Percentiles rank a stretch among this genome's conserved stretches.
Evolutionary conservation across 139 green algal genomes (phyloP).

Genomic region (Coelastrella sp.): DNA sequence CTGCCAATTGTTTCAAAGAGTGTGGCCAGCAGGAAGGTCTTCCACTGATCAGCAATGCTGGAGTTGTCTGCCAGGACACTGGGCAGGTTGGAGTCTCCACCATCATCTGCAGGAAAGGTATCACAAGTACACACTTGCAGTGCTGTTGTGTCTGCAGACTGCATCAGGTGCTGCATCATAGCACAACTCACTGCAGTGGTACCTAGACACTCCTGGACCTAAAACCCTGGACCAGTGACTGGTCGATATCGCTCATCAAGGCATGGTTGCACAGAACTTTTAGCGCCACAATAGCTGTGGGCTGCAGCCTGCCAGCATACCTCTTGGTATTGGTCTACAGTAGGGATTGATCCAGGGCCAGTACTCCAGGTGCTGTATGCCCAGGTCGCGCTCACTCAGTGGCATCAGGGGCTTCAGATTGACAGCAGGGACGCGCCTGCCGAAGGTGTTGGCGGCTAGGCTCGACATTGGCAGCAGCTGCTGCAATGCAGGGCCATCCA

Average conservation of each 20-base stretch:
- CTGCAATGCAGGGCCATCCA: not conserved
- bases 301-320: not conserved
- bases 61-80: slow-evolving; percentile 26
- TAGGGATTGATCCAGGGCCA: slow-evolving; percentile 42
- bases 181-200: no score
- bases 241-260: no score
- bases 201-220: not conserved
- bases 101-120: slow-evolving; percentile 10
- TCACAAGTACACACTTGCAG: not conserved
- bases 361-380: slow-evolving; percentile 26
- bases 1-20: slow-evolving; percentile 5
- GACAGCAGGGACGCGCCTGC: not conserved
- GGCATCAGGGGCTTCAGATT: not conserved
- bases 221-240: not conserved
- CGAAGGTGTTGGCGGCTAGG: not conserved
- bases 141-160: not conserved
- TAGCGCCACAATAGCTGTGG: no score
- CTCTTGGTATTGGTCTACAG: slow-evolving; percentile 29
- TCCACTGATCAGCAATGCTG: slow-evolving; percentile 14
- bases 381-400: not conserved
- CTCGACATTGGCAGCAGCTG: slow-evolving; percentile 20
- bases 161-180: no score
- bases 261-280: no score
- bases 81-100: slow-evolving; percentile 11
- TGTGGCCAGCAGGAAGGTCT: not conserved